Evolutionary conservation across 2,329 filamentous ascomycete species (phyloP), one percentile per base, ranked within the genome.

Genomic region (Colletotrichum sp.): DNA sequence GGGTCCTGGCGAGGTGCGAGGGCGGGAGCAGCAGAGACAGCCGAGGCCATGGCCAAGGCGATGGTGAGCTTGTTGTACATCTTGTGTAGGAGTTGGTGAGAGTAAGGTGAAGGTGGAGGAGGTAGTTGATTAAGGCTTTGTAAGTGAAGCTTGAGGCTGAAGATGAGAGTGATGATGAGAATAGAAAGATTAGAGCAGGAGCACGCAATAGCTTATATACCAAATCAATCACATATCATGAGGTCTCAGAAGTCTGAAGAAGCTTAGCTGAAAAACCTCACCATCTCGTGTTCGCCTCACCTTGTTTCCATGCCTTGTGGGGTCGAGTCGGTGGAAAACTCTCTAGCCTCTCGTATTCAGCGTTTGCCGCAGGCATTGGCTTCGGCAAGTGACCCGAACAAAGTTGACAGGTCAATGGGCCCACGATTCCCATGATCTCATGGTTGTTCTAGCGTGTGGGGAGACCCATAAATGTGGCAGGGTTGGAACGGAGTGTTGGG

Each of bases 1-100:
- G 44, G 68, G 32, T 73, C 65, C 13, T 64, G 34, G 24, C 69
- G 72, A 32, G 30, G 68, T 16, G 6, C 60, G n/a, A 69, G 59
- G 18, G 55, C 6, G 18, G 73, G 73, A 26, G 62, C 69, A 9
- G 75, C 75, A 9, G 73, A 66, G n/a, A 69, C 72, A 13, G 68
- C 67, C 39, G 71, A 75, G 48, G 66, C 69, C 60, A 77, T 52
- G 16, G 75, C 73, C 72, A 77, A 18, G 30, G 69, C 75, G 4
- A 77, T 15, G 60, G 65, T 52, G 15, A 77, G 57, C 32, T 77
- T 77, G 34, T 62, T 75, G 57, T 73, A 64, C 70, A 52, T 75
- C 3, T 63, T 36, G 57, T 2, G 26, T 68, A 5, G 7, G 7
- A 28, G 6, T 13, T 18, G 10, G 10, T 22, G 22, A 9, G 32